A percentile compares a stretch with the other conserved stretches of the same genome.
Evolutionary conservation across 2,329 filamentous ascomycete genomes (phyloP).

Genomic region (Colletotrichum siamense): DNA sequence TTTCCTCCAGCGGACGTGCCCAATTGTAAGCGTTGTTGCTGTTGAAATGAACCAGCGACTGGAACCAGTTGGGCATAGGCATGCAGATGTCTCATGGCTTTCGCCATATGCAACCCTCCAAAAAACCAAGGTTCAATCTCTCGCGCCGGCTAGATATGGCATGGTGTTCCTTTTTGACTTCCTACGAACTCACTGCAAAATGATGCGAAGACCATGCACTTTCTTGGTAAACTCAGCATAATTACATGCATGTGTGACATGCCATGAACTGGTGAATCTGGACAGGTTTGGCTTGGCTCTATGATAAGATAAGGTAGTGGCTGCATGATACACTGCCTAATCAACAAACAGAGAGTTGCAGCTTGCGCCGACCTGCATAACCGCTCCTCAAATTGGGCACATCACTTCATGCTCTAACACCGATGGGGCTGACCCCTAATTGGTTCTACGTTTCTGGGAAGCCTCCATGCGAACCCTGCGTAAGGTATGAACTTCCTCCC

Average conservation of each 20-base stretch:
- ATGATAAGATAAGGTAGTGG: not conserved
- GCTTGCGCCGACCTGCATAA: not conserved
- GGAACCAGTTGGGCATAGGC: not conserved
- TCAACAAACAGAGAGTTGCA: not conserved
- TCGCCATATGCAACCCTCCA: not conserved
- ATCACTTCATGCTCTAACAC: not conserved
- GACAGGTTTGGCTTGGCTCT: not conserved
- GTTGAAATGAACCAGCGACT: not conserved
- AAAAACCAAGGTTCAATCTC: not conserved
- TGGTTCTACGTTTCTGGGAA: not conserved
- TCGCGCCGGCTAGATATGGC: not conserved
- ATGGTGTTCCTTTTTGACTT: not conserved
- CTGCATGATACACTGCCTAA: not conserved
- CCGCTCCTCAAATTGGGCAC: not conserved
- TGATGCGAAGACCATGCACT: not conserved
- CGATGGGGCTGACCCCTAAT: not conserved
- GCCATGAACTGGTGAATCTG: not conserved
- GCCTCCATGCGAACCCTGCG: not conserved
- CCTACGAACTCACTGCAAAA: not conserved
- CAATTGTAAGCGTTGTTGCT: not conserved
- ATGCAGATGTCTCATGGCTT: not conserved
- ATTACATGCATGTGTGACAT: not conserved
- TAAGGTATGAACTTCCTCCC: not conserved
- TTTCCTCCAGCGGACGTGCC: not conserved
- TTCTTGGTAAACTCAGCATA: not conserved